Conservation (phyloP, 2,329 filamentous ascomycete species). For the Aquanectria penicillioides region DNA sequence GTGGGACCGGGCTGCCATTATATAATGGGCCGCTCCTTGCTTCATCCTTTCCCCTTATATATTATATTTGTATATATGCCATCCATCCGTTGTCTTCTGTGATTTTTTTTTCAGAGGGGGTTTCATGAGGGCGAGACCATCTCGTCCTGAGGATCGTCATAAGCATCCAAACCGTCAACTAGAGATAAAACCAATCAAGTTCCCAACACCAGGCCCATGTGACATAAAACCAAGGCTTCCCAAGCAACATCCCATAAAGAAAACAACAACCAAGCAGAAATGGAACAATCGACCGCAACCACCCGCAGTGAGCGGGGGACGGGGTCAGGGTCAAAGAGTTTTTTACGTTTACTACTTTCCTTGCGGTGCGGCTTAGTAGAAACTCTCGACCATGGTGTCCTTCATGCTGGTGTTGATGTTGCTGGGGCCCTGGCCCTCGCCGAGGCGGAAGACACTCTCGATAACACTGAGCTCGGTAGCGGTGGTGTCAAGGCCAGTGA, state of each 20-base stretch:
- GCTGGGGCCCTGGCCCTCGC: constrained; percentile 83
- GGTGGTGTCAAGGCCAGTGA: constrained; percentile 92
- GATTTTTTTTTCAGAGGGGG: neutral
- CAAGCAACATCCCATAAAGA: constrained; percentile 22
- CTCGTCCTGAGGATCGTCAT: constrained; percentile 16
- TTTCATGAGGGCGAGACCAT: constrained; percentile 7
- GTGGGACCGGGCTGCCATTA: too few relatives aligned
- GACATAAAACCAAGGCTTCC: constrained; percentile 21
- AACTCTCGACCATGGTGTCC: constrained; percentile 98
- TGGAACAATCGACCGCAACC: neutral
- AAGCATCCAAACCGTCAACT: constrained; percentile 18
- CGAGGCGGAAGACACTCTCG: constrained; percentile 94
- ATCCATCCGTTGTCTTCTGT: constrained; percentile 1
- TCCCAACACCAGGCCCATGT: constrained; percentile 29
- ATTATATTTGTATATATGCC: neutral
- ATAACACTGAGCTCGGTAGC: constrained; percentile 98
- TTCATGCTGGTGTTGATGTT: constrained; percentile 88
- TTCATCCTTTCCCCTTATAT: too few relatives aligned
- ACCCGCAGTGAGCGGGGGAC: neutral
- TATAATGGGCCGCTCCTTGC: too few relatives aligned
- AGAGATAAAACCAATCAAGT: constrained; percentile 21
- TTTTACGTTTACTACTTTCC: neutral
- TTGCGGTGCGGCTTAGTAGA: constrained; percentile 74
- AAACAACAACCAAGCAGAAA: constrained; percentile 17
- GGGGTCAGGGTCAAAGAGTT: neutral